These are phyloP conservation scores for Boletus insuetus DNA, from an alignment of 768 basidiomycete genomes.

Conservation along the genomic window DNA sequence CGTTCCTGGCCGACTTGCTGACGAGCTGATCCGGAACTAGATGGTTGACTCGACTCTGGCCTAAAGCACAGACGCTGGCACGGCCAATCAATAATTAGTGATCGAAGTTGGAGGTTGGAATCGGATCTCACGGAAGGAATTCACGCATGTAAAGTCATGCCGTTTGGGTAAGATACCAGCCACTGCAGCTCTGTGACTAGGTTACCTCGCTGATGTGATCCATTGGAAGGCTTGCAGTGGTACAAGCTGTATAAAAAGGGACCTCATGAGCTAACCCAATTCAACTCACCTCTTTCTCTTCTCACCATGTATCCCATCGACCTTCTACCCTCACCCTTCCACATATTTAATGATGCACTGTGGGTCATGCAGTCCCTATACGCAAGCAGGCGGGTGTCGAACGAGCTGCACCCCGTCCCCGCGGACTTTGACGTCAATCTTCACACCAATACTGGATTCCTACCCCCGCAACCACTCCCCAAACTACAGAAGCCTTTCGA, in stretches of 20 bases:
- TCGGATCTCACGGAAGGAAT: not conserved
- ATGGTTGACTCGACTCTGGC: constrained; percentile 15
- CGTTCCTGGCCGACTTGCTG: constrained; percentile 26
- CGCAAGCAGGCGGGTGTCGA: constrained; percentile 28
- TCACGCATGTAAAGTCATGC: constrained; percentile 22
- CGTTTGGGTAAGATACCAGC: constrained; percentile 28
- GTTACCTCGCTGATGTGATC: constrained; percentile 33
- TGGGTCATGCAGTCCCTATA: constrained; percentile 46
- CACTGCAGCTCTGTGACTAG: constrained; percentile 33
- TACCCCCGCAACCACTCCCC: constrained; percentile 65
- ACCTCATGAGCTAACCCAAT: constrained; percentile 2
- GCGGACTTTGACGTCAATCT: constrained; percentile 52
- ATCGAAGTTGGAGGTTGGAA: constrained; percentile 7
- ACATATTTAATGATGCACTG: constrained; percentile 47
- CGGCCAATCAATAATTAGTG: constrained; percentile 21
- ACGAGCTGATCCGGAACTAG: constrained; percentile 13
- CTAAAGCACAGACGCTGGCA: constrained; percentile 20
- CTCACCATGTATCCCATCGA: constrained; percentile 29
- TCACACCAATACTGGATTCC: constrained; percentile 68
- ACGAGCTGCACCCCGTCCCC: constrained; percentile 35
- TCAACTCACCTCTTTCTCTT: not conserved
- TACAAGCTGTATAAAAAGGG: constrained; percentile 32
- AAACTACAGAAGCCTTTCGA: constrained; percentile 51
- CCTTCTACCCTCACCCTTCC: constrained; percentile 53
- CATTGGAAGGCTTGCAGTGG: constrained; percentile 29